Evolutionary conservation across 139 green algal species (phyloP), one percentile per base, ranked within the genome.

Genomic region (Pleodorina starrii): DNA sequence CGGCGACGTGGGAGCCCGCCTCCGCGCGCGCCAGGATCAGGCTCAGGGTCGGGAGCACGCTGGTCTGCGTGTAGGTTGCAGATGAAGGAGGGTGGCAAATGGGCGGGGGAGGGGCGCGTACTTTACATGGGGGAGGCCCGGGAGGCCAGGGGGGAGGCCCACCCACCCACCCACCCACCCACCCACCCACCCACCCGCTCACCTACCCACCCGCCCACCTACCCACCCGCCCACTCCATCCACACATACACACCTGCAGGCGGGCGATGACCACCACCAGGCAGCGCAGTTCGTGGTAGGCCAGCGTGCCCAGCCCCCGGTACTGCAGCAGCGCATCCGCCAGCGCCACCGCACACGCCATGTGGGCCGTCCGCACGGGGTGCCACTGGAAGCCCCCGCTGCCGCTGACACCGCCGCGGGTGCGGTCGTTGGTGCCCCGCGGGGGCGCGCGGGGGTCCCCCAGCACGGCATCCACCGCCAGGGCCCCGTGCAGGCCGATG

Each of bases 281-380:
- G 1, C 44, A 66, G 0, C 14, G 27, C 44, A 82, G 21, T 44
- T 82, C 74, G n/a, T 42, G 46, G 44, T 46, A 66, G 35, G 74
- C 19, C 46, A 82, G 74, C 25, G 74, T 29, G 11, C 35, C 44
- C 9, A 43, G 12, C 0, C 74, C 74, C 11, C 74, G 74, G 46
- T n/a, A 42, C 46, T 43, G 74, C 29, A 82, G 74, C 44, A 82
- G 43, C 46, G 74, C 74, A 42, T 82, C 74, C 46, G 74, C 46
- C 74, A 82, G 74, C 74, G 66, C 17, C 74, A 63, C 46, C 12
- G 44, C 74, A 0, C 44, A 25, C 27, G 9, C n/a, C 74, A 82
- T 27, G 74, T 82, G 74, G 2, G 7, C 46, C 35, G 29, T 7
- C 46, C 46, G 46, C 46, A 35, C 29, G 29, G 54, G 29, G 54